Evolutionary conservation across 805 yeast genomes (phyloP), one percentile per base, ranked within the genome.

Genomic region (Jamesozyma lodderae): DNA sequence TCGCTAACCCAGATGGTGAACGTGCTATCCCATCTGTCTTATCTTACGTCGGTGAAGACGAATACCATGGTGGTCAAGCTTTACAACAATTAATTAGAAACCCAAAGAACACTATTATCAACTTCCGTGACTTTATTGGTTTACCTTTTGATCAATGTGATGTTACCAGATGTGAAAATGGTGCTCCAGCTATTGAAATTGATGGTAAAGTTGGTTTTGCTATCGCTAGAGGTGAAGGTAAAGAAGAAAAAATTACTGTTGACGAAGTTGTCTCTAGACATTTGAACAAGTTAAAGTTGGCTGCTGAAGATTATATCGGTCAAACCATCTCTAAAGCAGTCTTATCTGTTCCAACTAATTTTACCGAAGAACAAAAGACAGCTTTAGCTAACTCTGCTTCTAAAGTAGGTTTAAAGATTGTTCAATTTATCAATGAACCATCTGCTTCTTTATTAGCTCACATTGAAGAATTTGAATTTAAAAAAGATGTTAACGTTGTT

Each of bases 1-100:
- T 92, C 62, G 98, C 98, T 51, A 90, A 92, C 77, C 96, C 94
- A 51, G 98, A 92, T 59, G 98, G 98, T 64, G 97, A 92, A 68
- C 85, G 97, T 69, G 75, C 90, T 43, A 92, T 92, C 60, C 95
- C 97, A 45, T 82, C 97, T 21, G 82, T 83, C 42, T 72, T 92
- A 44, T 78, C 96, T 15, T 92, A 88, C 62, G 87, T 87, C 42
- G 96, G 94, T 44, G 81, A 73, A 40, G 97, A 92, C 61, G 97
- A 92, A 69, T 92, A 85, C 68, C 96, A 92, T 60, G 98, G 98
- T 44, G 81, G 86, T 42, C 97, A 92, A 69, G 98, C 97, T 42
- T 68, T 79, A 52, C 88, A 87, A 41, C 96, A 92, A 68, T 68
- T 90, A 55, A 71, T 92, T 46, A 83, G 98, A 75, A 85, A 87